Conservation (phyloP, 495 filamentous ascomycete species). For the Xylaria longipes region DNA sequence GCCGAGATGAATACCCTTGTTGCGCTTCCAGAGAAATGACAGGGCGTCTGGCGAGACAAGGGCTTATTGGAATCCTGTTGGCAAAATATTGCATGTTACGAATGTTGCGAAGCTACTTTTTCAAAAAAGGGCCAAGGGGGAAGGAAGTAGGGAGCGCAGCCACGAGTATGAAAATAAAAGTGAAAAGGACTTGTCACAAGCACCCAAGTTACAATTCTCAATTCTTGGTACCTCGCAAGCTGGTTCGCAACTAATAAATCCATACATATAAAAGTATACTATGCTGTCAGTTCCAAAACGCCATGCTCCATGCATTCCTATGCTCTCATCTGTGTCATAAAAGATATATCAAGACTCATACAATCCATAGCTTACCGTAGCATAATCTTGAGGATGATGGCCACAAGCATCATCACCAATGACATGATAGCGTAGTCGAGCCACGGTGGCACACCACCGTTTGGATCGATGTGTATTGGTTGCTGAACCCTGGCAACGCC, state of each 20-base stretch:
- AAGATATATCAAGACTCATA: neutral
- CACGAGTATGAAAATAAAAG: neutral
- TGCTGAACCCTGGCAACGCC: conserved; percentile 3
- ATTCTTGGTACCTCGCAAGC: neutral
- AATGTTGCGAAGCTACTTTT: neutral
- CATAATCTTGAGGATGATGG: conserved; percentile 58
- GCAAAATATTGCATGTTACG: neutral
- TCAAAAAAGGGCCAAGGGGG: neutral
- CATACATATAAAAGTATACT: neutral
- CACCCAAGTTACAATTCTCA: neutral
- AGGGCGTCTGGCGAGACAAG: neutral
- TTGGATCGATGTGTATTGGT: conserved; percentile 31
- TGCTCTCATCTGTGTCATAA: neutral
- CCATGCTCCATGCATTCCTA: conserved; percentile 19
- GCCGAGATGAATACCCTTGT: neutral
- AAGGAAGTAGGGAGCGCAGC: neutral
- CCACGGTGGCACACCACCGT: conserved; percentile 60
- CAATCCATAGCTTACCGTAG: conserved; percentile 14
- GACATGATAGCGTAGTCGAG: conserved; percentile 65
- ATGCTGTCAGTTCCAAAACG: conserved; percentile 3
- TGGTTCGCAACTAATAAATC: neutral
- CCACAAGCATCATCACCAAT: conserved; percentile 56
- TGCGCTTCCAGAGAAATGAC: neutral
- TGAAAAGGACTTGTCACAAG: neutral
- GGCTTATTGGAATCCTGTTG: neutral